These are phyloP conservation scores for Phialophora verrucosa DNA, from an alignment of 2,329 filamentous ascomycete species.

Conservation along the genomic window DNA sequence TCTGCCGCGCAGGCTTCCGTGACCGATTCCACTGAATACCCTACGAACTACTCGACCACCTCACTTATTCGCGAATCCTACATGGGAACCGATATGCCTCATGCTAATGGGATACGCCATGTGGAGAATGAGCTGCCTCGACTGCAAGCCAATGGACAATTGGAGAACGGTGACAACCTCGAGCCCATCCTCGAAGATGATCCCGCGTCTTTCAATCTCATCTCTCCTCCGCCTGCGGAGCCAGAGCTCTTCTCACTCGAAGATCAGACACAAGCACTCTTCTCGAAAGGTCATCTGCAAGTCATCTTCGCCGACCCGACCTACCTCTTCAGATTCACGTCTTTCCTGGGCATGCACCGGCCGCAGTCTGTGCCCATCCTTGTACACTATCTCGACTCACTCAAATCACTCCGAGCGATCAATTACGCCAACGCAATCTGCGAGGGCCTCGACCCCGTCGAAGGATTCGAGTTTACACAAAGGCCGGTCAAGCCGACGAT, in stretches of 20 bases:
- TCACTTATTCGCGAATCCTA: conserved; percentile 15
- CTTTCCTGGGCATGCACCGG: conserved; percentile 66
- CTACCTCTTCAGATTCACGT: conserved; percentile 68
- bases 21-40: conserved; percentile 27
- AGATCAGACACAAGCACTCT: conserved; percentile 67
- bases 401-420: conserved; percentile 74
- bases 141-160: conserved; percentile 29
- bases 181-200: conserved; percentile 42
- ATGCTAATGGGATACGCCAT: conserved; percentile 19
- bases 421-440: conserved; percentile 73
- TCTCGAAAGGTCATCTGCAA: conserved; percentile 68
- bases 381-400: conserved; percentile 72
- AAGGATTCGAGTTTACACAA: conserved; percentile 62
- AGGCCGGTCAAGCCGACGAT: conserved; percentile 58
- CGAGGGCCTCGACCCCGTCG: conserved; percentile 63
- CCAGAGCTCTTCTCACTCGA: conserved; percentile 61
- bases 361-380: conserved; percentile 69
- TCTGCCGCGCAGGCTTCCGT: conserved; percentile 11
- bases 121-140: conserved; percentile 30
- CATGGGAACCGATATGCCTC: conserved; percentile 17
- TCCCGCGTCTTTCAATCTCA: conserved; percentile 45
- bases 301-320: conserved; percentile 69
- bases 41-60: conserved; percentile 11
- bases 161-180: conserved; percentile 27
- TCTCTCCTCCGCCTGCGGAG: conserved; percentile 42